Conservation (phyloP, 345 rosid genomes). For the Lumnitzera racemosa region DNA sequence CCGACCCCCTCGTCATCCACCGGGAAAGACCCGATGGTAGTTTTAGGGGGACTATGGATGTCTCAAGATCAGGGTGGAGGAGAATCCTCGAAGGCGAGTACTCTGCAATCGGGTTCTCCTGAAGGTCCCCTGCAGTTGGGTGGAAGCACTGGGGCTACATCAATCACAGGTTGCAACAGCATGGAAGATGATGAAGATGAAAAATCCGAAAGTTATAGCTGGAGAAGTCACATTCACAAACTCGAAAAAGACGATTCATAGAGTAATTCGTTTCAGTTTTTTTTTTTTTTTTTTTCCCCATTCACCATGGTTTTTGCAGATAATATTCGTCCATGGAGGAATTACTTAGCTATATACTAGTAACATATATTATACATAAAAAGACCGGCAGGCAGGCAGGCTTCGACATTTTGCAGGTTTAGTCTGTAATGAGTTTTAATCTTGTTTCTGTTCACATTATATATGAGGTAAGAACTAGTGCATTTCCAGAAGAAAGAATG, state of each 20-base stretch:
- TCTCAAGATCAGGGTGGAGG: slow-evolving; percentile 48
- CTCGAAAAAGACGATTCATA: slow-evolving; percentile 38
- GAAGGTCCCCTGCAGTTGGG: slow-evolving; percentile 83
- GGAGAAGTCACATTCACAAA: slow-evolving; percentile 50
- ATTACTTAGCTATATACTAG: slow-evolving; percentile 14
- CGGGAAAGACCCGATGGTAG: slow-evolving; percentile 44
- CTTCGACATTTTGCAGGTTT: slow-evolving; percentile 48
- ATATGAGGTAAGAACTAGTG: too few species aligned
- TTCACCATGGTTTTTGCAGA: slow-evolving; percentile 58
- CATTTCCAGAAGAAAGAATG: too few species aligned
- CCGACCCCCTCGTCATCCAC: slow-evolving; percentile 28
- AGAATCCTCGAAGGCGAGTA: slow-evolving; percentile 47
- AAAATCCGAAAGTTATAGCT: slow-evolving; percentile 65
- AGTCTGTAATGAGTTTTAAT: slow-evolving; percentile 7
- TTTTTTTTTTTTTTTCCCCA: neutral
- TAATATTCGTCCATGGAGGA: slow-evolving; percentile 38
- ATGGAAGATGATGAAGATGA: slow-evolving; percentile 75
- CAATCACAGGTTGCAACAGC: slow-evolving; percentile 70
- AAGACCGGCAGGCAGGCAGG: slow-evolving; percentile 21
- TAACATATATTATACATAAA: slow-evolving; percentile 27
- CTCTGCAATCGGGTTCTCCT: slow-evolving; percentile 72
- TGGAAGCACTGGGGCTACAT: slow-evolving; percentile 50
- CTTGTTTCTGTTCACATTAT: too few species aligned
- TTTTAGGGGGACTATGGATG: slow-evolving; percentile 67
- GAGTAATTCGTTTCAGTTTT: slow-evolving; percentile 6